Evolutionary conservation across 1,284 basidiomycete species (phyloP).

Genomic region (Ustilago curta): DNA sequence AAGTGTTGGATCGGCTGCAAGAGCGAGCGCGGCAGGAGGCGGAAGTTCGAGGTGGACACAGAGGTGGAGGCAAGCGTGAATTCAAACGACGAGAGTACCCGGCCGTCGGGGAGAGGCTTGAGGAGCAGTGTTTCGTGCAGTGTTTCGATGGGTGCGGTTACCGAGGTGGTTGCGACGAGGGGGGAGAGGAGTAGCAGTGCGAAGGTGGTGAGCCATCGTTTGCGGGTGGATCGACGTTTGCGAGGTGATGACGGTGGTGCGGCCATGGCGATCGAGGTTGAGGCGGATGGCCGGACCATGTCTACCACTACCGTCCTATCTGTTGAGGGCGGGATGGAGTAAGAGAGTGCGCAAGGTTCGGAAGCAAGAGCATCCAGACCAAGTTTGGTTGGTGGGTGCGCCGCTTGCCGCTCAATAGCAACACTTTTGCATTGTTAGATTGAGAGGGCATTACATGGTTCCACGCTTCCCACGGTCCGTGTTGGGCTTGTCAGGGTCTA

Average conservation of each 20-base stretch:
- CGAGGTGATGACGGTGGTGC: background rate
- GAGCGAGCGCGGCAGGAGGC: constrained; percentile 82
- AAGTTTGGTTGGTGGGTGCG: no score
- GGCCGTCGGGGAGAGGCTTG: constrained; percentile 83
- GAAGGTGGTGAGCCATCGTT: background rate
- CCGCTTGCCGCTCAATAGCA: background rate
- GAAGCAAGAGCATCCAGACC: no score
- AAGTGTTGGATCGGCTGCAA: constrained; percentile 87
- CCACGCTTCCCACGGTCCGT: no score
- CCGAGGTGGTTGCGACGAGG: background rate
- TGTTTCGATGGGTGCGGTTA: constrained; percentile 23
- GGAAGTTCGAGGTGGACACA: constrained; percentile 29
- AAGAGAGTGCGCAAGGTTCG: no score
- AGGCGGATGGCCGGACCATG: no score
- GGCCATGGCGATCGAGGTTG: background rate
- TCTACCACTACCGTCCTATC: no score
- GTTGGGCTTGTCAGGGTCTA: constrained; percentile 5
- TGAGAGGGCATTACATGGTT: no score
- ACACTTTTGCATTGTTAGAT: background rate
- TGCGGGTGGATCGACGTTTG: background rate
- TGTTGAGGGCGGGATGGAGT: no score
- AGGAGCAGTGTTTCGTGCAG: constrained; percentile 78
- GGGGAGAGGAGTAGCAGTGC: background rate
- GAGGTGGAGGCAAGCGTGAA: constrained; percentile 53
- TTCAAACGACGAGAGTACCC: constrained; percentile 81